A percentile compares a stretch with the other conserved stretches of the same genome.
phyloP scores from a whole-genome alignment of 345 rosid species.

The Ricinus communis region DNA sequence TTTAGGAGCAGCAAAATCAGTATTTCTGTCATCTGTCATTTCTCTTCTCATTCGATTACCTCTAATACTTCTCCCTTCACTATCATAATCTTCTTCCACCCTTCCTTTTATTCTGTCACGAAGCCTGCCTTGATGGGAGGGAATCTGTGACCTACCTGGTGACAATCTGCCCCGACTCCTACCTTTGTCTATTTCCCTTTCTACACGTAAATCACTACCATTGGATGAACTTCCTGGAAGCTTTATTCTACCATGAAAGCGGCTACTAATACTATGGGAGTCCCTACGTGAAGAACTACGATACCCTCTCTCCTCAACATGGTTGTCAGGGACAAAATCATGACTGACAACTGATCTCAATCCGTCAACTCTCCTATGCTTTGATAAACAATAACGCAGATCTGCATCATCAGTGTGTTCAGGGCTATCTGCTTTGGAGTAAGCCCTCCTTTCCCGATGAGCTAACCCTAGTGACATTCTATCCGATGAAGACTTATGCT shows the following conservation, averaged over 20 bases:
- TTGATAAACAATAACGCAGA: slow-evolving; percentile 66
- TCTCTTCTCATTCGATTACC: slow-evolving; percentile 51
- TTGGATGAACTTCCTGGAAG: slow-evolving; percentile 53
- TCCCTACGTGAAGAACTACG: slow-evolving; percentile 50
- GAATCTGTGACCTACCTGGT: slow-evolving; percentile 37
- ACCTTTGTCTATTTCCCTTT: slow-evolving; percentile 53
- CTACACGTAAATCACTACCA: slow-evolving; percentile 39
- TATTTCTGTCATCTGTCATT: slow-evolving; percentile 36
- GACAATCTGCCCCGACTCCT: slow-evolving; percentile 48
- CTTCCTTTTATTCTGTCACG: slow-evolving; percentile 62
- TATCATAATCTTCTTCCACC: slow-evolving; percentile 43
- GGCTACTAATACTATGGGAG: slow-evolving; percentile 43
- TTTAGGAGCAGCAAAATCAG: slow-evolving; percentile 53
- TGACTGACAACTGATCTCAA: slow-evolving; percentile 64
- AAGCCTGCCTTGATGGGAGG: slow-evolving; percentile 49
- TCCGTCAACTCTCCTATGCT: slow-evolving; percentile 63
- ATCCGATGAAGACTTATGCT: slow-evolving; percentile 52
- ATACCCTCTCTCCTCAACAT: slow-evolving; percentile 42
- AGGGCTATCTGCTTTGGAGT: slow-evolving; percentile 46
- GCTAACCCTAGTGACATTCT: slow-evolving; percentile 36
- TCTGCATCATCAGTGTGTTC: slow-evolving; percentile 54
- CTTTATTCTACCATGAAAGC: slow-evolving; percentile 81
- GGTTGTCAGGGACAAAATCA: slow-evolving; percentile 46
- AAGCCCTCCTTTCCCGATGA: slow-evolving; percentile 52
- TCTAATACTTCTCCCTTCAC: slow-evolving; percentile 41